Evolutionary conservation across 1,284 basidiomycete genomes (phyloP), one percentile per base, ranked within the genome.

Genomic region (Trametes hirsuta): DNA sequence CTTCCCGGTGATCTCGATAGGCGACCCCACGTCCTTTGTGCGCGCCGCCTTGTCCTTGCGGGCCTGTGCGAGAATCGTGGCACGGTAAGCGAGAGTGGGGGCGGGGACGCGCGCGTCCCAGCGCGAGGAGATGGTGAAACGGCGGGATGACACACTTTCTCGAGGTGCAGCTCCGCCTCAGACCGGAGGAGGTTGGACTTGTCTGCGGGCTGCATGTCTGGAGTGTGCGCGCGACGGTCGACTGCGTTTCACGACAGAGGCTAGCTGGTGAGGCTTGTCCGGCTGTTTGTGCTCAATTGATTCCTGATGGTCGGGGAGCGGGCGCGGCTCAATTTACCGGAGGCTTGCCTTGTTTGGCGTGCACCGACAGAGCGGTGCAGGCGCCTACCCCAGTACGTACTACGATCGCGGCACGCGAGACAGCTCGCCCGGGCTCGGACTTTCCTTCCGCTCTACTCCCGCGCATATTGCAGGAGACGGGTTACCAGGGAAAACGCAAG

Each of bases 1-100:
- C 68, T 91, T 93, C 47, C 89, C 90, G 11, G 79, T 72, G 22
- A 96, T 80, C 56, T 87, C 79, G 61, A 97, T 88, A 1, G 95
- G 94, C 34, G 83, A 78, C 1, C 95, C 95, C 14, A 92, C 74
- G 9, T 83, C 75, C 68, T 90, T 90, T 41, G 81, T 88, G 54
- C 82, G 82, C 66, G 86, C 80, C n/a, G 91, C 80, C 72, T 95
- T 96, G 68, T 81, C 74, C 68, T 84, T 83, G 50, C 93, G 85
- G 11, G 82, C 81, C 89, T 93, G 21, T 42, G 42, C 41, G 40
- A 39, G 39, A 34, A 40, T 9, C 45, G 37, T 8, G 30, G 42
- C 58, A 52, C 45, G 42, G 57, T 50, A 22, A 53, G 24, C 44
- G 58, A 5, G 53, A 21, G 2, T 44, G 11, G 15, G 45, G 47